These are phyloP conservation scores for Naganishia sp. DNA, from an alignment of 1,284 basidiomycete genomes.

Conservation along the genomic window DNA sequence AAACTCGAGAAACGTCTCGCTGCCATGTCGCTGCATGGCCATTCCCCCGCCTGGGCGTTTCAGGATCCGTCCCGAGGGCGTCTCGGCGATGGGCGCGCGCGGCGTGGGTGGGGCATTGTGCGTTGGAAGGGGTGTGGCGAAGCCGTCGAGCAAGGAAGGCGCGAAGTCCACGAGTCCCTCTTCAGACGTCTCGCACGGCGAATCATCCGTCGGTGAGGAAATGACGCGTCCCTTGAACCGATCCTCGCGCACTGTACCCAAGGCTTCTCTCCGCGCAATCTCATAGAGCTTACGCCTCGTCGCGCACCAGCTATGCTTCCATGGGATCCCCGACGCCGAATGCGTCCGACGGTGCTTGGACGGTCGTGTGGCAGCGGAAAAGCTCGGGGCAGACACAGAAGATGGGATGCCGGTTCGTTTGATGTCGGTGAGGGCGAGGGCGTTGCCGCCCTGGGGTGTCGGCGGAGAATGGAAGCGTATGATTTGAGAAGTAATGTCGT, in stretches of 20 bases:
- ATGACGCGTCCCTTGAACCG: slow-evolving; percentile 32
- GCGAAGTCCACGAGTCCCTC: background rate
- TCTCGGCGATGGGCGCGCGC: slow-evolving; percentile 6
- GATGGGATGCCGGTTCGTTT: slow-evolving; percentile 24
- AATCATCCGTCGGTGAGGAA: background rate
- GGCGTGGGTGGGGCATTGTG: background rate
- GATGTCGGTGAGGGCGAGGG: slow-evolving; percentile 19
- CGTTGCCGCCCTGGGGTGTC: background rate
- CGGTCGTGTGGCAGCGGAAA: background rate
- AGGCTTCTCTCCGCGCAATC: slow-evolving; percentile 42
- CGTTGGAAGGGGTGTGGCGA: background rate
- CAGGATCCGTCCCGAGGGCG: slow-evolving; percentile 15
- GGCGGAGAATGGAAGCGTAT: slow-evolving; percentile 33
- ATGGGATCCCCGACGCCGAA: slow-evolving; percentile 34
- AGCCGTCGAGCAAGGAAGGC: background rate
- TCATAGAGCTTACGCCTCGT: slow-evolving; percentile 47
- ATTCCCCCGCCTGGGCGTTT: slow-evolving; percentile 11
- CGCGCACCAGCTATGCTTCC: slow-evolving; percentile 46
- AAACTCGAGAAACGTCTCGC: slow-evolving; percentile 25
- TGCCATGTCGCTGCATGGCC: slow-evolving; percentile 28
- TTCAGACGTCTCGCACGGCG: background rate
- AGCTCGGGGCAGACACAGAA: slow-evolving; percentile 26
- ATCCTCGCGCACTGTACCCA: slow-evolving; percentile 31
- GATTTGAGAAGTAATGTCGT: slow-evolving; percentile 50
- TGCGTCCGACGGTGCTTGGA: slow-evolving; percentile 29